Percentiles rank a stretch among this genome's conserved stretches.
phyloP scores from a whole-genome alignment of 2,329 filamentous ascomycete species.

The Gnomoniopsis sp. region DNA sequence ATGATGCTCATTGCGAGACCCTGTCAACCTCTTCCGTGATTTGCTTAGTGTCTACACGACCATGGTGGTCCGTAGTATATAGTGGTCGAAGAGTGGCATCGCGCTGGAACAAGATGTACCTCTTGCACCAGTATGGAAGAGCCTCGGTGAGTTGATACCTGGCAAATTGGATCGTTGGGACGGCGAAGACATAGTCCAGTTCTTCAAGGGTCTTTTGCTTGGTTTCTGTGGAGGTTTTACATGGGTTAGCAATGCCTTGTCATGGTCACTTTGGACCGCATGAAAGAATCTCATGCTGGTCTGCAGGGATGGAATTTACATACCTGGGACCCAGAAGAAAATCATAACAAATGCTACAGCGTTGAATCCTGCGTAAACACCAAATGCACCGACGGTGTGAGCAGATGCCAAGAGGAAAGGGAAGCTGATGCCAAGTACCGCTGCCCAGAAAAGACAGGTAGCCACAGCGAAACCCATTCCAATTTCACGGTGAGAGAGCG shows the following conservation, averaged over 20 bases:
- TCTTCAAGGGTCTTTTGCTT: constrained; percentile 44
- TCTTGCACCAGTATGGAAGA: constrained; percentile 31
- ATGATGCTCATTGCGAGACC: not conserved
- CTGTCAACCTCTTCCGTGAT: not conserved
- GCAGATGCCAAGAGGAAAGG: constrained; percentile 42
- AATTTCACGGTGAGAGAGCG: constrained; percentile 47
- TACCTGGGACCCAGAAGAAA: constrained; percentile 55
- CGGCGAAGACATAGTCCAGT: constrained; percentile 36
- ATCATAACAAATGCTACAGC: constrained; percentile 59
- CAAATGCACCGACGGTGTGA: constrained; percentile 44
- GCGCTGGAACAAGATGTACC: constrained; percentile 27
- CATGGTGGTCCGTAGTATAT: constrained; percentile 24
- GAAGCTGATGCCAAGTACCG: constrained; percentile 35
- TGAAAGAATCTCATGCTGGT: no score
- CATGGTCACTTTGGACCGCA: not conserved
- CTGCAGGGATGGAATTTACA: not conserved
- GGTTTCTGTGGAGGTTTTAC: not conserved
- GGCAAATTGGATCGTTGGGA: constrained; percentile 30
- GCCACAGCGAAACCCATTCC: constrained; percentile 29
- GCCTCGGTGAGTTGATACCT: constrained; percentile 31
- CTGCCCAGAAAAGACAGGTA: constrained; percentile 27
- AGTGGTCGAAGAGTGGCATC: constrained; percentile 36
- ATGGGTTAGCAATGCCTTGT: not conserved
- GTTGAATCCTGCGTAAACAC: constrained; percentile 60
- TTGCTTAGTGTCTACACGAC: not conserved